Base-by-base conservation (phyloP, 257 asterid species). In the Oldenlandia corymbosa region DNA sequence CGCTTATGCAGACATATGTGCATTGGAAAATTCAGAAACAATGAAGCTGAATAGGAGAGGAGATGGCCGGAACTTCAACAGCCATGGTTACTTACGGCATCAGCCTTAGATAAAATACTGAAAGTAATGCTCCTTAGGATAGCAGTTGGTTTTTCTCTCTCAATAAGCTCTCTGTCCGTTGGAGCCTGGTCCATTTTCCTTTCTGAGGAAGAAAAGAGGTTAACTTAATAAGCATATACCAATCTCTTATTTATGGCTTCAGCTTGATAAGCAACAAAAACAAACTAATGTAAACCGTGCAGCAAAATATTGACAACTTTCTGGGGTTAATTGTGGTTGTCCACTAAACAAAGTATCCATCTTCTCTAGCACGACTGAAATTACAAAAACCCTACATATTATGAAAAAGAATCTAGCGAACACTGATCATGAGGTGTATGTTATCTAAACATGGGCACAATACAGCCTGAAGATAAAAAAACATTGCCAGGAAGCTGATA, bases 51-150 rank as follows among this genome's bases (percentile, higher is more conserved):
- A 24, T 21, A 60, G 68, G 36, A 13, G 18, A 62, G 18, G 7
- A 6, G 18, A 42, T 39, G 62, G 31, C 30, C 9, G 42, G 12
- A 17, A 43, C n/a, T 26, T 1, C 18, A 45, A 18, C 42, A 76
- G 47, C 24, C 27, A 46, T 60, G 24, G 63, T 59, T 63, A 75
- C 96, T 82, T 80, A 93, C 99, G 10, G 96, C 95, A 68, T 90
- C 99, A 52, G 79, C 78, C 75, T 81, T 88, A 2, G 95, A 75
- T 66, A 93, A 74, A 65, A 85, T 85, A 70, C 62, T 60, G 49
- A 93, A 83, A 69, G 8, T 74, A 66, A 93, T 73, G 63, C 90
- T 85, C 80, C 34, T 85, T 70, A 90, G 69, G 32, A 73, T 65
- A 49, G 80, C 90, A 47, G 74, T 61, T 18, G 78, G 58, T 68